These are phyloP conservation scores for Psilocybe cubensis DNA, from an alignment of 768 basidiomycete genomes.

Conservation along the genomic window DNA sequence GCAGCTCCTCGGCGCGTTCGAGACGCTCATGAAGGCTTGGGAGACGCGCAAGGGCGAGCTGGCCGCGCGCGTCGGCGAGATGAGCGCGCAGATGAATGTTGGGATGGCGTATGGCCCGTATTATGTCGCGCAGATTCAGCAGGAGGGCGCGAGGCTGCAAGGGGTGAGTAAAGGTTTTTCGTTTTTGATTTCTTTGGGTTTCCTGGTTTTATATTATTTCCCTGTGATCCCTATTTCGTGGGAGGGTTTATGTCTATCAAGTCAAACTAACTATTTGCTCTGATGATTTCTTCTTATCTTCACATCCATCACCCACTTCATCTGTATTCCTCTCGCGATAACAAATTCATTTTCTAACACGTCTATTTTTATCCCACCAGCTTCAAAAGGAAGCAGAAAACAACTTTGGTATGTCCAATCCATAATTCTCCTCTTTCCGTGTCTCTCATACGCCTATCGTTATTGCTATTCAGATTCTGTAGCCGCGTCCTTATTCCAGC, in stretches of 20 bases:
- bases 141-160: constrained; percentile 62
- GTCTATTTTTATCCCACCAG: constrained; percentile 28
- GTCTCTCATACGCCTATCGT: background rate
- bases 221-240: background rate
- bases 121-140: constrained; percentile 50
- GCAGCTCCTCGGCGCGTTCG: constrained; percentile 64
- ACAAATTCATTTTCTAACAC: background rate
- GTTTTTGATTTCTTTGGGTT: background rate
- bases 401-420: constrained; percentile 47
- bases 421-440: background rate
- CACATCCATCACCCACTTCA: background rate
- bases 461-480: constrained; percentile 51
- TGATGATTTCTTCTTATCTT: background rate
- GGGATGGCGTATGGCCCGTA: constrained; percentile 48
- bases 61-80: constrained; percentile 45
- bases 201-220: background rate
- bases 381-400: constrained; percentile 58
- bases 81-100: constrained; percentile 47
- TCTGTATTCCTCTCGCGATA: background rate
- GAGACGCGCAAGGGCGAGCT: constrained; percentile 59
- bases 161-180: constrained; percentile 44
- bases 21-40: constrained; percentile 71
- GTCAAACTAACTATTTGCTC: background rate
- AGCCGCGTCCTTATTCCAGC: constrained; percentile 73
- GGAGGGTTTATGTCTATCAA: background rate